phyloP scores from a whole-genome alignment of 2,329 filamentous ascomycete genomes.

The Trichoderma sp. region DNA sequence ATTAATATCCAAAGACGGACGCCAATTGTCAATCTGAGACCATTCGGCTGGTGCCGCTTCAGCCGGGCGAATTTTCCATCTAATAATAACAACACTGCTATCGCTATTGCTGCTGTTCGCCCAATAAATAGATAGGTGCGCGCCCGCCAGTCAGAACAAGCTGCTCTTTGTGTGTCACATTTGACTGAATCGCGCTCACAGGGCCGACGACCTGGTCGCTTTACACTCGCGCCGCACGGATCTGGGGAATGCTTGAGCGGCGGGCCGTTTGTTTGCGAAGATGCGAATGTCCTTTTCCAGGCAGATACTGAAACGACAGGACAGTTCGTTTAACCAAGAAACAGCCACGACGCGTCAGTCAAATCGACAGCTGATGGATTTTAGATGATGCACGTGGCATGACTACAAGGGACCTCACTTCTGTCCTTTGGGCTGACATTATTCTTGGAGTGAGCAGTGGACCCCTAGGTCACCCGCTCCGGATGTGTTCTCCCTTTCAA shows the following conservation, averaged over 20 bases:
- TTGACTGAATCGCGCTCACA: background rate
- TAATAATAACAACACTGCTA: background rate
- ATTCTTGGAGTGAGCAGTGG: background rate
- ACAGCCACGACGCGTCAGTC: background rate
- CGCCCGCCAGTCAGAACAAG: background rate
- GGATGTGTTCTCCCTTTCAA: background rate
- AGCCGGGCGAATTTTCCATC: background rate
- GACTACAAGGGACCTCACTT: background rate
- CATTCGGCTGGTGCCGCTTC: background rate
- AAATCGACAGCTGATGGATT: background rate
- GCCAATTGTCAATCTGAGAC: background rate
- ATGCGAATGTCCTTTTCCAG: background rate
- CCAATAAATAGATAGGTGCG: background rate
- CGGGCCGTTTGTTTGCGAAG: background rate
- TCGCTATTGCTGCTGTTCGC: background rate
- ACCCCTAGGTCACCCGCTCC: background rate
- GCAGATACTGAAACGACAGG: background rate
- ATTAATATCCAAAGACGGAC: background rate
- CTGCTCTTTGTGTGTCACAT: background rate
- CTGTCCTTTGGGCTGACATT: background rate
- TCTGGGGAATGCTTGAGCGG: background rate
- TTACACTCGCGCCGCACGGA: background rate
- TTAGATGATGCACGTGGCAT: background rate
- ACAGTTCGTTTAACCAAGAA: background rate
- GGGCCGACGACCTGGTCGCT: constrained; percentile 1